phyloP scores from a whole-genome alignment of 345 rosid species.

The thale cress (Arabidopsis thaliana) region TAIR10.1 NC_003074.8:8005001-8005500 shows the following conservation, averaged over 20 bases:
- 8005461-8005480: slow-evolving; percentile 27
- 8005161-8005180: slow-evolving; percentile 76
- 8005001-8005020: slow-evolving; percentile 95
- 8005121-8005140: slow-evolving; percentile 4
- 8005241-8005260: slow-evolving; percentile 90
- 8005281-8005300: slow-evolving; percentile 1
- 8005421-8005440: slow-evolving; percentile 85
- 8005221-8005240: slow-evolving; percentile 98
- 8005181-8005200: slow-evolving; percentile 92
- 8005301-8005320: slow-evolving; percentile 7
- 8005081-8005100: not conserved
- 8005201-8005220: slow-evolving; percentile 95
- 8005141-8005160: not conserved
- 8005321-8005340: slow-evolving; percentile 3
- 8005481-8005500: slow-evolving; percentile 41
- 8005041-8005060: slow-evolving; percentile 91
- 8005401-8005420: slow-evolving; percentile 95
- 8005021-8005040: slow-evolving; percentile 99
- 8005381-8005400: slow-evolving; percentile 95
- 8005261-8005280: not conserved
- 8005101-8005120: not conserved
- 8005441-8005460: slow-evolving; percentile 62
- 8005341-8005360: slow-evolving; percentile 56
- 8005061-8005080: slow-evolving; percentile 79
- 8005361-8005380: slow-evolving; percentile 95